A percentile compares a stretch with the other conserved stretches of the same genome.
phyloP scores from a whole-genome alignment of 1,284 basidiomycete species.

The Boletellus deceptivus region DNA sequence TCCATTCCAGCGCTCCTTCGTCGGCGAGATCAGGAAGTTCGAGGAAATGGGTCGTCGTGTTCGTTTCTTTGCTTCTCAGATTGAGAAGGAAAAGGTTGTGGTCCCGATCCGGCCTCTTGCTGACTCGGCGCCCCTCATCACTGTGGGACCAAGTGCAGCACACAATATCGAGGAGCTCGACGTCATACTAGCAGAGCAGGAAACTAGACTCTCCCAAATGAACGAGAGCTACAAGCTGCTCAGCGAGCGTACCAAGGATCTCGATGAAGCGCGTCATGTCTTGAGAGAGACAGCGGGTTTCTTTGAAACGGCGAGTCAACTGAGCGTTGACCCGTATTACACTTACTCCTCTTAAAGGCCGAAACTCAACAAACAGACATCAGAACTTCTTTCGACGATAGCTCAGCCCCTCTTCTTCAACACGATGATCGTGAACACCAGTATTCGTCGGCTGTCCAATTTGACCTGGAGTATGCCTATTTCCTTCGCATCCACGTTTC shows the following conservation, averaged over 20 bases:
- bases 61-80: conserved; percentile 87
- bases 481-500: not conserved
- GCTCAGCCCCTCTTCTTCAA: conserved; percentile 86
- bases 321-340: not conserved
- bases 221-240: conserved; percentile 91
- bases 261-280: conserved; percentile 92
- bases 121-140: conserved; percentile 80
- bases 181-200: conserved; percentile 84
- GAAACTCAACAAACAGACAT: conserved; percentile 79
- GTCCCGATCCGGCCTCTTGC: conserved; percentile 80
- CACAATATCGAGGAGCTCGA: conserved; percentile 95
- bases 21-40: conserved; percentile 90
- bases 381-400: conserved; percentile 90
- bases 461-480: conserved; percentile 80
- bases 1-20: conserved; percentile 98
- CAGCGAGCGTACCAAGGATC: conserved; percentile 83
- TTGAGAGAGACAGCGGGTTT: conserved; percentile 95
- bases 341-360: conserved; percentile 50
- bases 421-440: conserved; percentile 84
- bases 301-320: conserved; percentile 74
- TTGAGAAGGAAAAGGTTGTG: conserved; percentile 80
- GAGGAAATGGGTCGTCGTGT: conserved; percentile 96
- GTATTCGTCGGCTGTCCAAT: conserved; percentile 54
- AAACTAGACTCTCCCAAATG: conserved; percentile 86
- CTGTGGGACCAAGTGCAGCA: conserved; percentile 86